Conservation (phyloP, 495 filamentous ascomycete species). For the Neurospora sp. region DNA sequence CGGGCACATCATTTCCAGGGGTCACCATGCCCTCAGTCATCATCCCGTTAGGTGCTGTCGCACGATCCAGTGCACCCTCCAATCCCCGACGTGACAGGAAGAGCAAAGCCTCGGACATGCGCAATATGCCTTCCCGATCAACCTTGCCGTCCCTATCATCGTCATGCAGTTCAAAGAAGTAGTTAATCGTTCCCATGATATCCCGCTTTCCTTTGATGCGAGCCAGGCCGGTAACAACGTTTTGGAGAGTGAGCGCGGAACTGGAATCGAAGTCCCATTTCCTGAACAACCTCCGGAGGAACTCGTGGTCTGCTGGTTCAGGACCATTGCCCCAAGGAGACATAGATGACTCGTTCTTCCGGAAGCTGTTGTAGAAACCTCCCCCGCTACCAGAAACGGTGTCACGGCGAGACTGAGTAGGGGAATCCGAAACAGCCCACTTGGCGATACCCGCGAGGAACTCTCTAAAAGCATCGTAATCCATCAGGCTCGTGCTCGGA, state of each 20-base stretch:
- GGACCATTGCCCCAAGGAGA: constrained; percentile 68
- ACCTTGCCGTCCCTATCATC: constrained; percentile 85
- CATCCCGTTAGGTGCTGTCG: constrained; percentile 26
- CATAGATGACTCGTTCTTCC: constrained; percentile 35
- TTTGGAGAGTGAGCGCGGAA: constrained; percentile 70
- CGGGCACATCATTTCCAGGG: constrained; percentile 25
- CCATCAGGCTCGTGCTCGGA: constrained; percentile 82
- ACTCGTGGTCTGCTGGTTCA: constrained; percentile 89
- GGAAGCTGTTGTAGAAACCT: constrained; percentile 39
- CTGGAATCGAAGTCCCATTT: constrained; percentile 75
- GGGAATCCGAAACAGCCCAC: constrained; percentile 81
- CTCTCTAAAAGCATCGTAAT: constrained; percentile 90
- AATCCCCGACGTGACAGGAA: constrained; percentile 85
- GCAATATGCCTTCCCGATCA: constrained; percentile 91
- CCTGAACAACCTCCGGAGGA: constrained; percentile 78
- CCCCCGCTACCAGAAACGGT: constrained; percentile 41
- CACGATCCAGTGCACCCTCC: constrained; percentile 52
- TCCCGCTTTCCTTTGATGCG: constrained; percentile 84
- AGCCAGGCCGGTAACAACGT: constrained; percentile 84
- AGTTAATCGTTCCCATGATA: constrained; percentile 94
- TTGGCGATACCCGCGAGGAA: constrained; percentile 79
- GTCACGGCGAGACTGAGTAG: constrained; percentile 48
- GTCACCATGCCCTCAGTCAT: constrained; percentile 19
- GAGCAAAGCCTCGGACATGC: constrained; percentile 87
- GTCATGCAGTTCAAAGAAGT: constrained; percentile 96